phyloP scores from a whole-genome alignment of 805 yeast species.

The Ogataea nonfermentans region DNA sequence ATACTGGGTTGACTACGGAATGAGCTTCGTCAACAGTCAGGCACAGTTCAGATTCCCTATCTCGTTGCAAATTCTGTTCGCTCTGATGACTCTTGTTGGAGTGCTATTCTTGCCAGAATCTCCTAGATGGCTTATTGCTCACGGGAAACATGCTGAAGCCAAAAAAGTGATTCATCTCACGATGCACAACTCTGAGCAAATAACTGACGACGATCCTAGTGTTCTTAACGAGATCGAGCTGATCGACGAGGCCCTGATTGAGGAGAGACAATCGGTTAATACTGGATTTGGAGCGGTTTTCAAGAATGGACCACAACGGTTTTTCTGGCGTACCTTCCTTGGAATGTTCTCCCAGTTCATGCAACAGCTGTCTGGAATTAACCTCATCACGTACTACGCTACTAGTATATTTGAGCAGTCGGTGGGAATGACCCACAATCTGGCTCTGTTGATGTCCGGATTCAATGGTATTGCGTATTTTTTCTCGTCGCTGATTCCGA shows the following conservation, averaged over 20 bases:
- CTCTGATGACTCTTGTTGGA: conserved; percentile 52
- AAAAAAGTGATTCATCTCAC: conserved; percentile 40
- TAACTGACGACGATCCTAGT: conserved; percentile 30
- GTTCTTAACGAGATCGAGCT: conserved; percentile 35
- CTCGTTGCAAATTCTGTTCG: conserved; percentile 60
- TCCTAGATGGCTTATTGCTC: conserved; percentile 63
- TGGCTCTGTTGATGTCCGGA: conserved; percentile 37
- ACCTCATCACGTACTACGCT: conserved; percentile 70
- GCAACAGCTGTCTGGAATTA: conserved; percentile 73
- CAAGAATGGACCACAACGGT: conserved; percentile 37
- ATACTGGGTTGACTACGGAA: conserved; percentile 61
- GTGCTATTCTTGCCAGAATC: conserved; percentile 65
- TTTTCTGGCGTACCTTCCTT: conserved; percentile 40
- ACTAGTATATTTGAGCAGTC: conserved; percentile 54
- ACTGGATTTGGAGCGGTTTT: conserved; percentile 52
- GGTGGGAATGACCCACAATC: conserved; percentile 46
- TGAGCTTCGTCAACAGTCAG: conserved; percentile 45
- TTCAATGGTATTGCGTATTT: conserved; percentile 44
- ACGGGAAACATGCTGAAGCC: conserved; percentile 53
- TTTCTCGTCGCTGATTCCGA: conserved; percentile 50
- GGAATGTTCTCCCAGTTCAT: conserved; percentile 58
- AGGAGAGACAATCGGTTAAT: conserved; percentile 48
- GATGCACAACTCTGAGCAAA: conserved; percentile 43
- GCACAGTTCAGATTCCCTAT: conserved; percentile 68
- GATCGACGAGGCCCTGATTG: conserved; percentile 45